Percentiles rank a stretch among this genome's conserved stretches.
phyloP scores from a whole-genome alignment of 164 flowering plant genomes.

The Vitis labrusca region DNA sequence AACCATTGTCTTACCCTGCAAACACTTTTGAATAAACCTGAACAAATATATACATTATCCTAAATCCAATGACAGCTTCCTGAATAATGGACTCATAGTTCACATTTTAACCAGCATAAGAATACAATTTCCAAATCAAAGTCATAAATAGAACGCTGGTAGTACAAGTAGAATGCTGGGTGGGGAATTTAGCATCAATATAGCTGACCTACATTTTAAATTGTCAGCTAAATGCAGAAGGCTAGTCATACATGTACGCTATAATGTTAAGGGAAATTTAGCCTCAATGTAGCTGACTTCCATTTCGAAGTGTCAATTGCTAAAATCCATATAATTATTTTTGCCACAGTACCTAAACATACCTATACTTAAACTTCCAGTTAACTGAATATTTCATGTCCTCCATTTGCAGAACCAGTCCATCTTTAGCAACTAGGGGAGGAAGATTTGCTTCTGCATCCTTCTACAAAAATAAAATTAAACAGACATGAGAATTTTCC shows the following conservation, averaged over 20 bases:
- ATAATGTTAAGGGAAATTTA: neutral
- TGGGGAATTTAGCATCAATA: neutral
- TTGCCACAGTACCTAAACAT: neutral
- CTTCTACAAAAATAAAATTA: slow-evolving; percentile 20
- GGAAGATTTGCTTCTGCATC: slow-evolving; percentile 40
- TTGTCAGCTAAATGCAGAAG: neutral
- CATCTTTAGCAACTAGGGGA: slow-evolving; percentile 26
- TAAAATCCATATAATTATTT: too few relatives aligned
- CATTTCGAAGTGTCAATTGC: too few relatives aligned
- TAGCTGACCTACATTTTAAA: neutral
- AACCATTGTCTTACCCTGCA: neutral
- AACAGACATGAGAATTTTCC: neutral
- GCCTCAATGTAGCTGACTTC: too few relatives aligned
- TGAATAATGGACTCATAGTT: neutral
- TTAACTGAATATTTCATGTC: slow-evolving; percentile 20
- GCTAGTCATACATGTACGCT: neutral
- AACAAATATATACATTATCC: neutral
- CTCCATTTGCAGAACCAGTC: slow-evolving; percentile 26
- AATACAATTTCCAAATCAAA: neutral
- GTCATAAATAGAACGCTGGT: neutral
- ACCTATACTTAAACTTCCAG: slow-evolving; percentile 39
- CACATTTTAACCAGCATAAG: neutral
- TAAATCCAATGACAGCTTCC: neutral
- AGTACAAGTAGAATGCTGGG: neutral
- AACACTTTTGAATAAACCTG: neutral